Conservation (phyloP, 139 green algal genomes). For the Auxenochlorella protothecoides region DNA sequence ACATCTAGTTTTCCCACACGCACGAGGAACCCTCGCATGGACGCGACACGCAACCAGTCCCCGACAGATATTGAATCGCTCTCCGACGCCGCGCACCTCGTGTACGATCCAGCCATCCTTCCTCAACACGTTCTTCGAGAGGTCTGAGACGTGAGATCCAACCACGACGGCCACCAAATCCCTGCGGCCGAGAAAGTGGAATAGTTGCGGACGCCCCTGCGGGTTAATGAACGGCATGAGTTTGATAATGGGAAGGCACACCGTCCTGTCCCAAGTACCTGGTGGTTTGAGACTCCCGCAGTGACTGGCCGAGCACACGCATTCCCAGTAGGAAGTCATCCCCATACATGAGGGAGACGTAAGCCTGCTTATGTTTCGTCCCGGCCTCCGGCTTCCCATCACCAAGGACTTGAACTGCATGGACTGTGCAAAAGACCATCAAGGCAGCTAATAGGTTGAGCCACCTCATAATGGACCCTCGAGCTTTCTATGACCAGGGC, state of each 20-base stretch:
- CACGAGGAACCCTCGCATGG: neutral
- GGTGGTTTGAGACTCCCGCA: slow-evolving; percentile 38
- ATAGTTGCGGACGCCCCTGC: neutral
- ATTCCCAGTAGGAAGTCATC: slow-evolving; percentile 48
- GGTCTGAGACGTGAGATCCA: slow-evolving; percentile 14
- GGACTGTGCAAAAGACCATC: no score
- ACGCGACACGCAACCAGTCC: no score
- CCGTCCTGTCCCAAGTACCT: slow-evolving; percentile 4
- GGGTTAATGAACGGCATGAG: no score
- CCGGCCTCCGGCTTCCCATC: no score
- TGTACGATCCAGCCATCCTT: no score
- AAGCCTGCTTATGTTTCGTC: slow-evolving; percentile 26
- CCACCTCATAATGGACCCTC: no score
- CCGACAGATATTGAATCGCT: no score
- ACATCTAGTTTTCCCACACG: neutral
- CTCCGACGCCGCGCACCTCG: no score
- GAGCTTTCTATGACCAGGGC: no score
- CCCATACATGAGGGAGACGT: slow-evolving; percentile 48
- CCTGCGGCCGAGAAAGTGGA: slow-evolving; percentile 14
- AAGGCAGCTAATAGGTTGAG: no score
- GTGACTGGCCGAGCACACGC: slow-evolving; percentile 48
- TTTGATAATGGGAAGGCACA: neutral
- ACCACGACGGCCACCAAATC: slow-evolving; percentile 43
- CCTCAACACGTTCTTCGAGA: neutral
- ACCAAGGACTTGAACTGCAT: no score